Percentiles rank a stretch among this genome's conserved stretches.
phyloP scores from a whole-genome alignment of 148 eudicot species.

The Camellia lanceoleosa region DNA sequence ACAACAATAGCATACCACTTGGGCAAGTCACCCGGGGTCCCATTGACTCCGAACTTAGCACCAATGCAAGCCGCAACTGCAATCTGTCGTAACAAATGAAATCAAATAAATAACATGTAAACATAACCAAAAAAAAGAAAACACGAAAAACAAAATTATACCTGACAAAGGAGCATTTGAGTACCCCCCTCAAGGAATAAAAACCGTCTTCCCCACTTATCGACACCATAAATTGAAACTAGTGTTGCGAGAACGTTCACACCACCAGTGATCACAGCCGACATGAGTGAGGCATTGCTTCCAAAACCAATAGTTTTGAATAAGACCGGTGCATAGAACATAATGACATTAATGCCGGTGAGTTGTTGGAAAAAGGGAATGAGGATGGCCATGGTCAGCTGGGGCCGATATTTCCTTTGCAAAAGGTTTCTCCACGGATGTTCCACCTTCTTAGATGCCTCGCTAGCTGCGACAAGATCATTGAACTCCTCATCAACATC shows the following conservation, averaged over 20 bases:
- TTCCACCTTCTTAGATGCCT: conserved; percentile 23
- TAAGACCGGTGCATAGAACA: conserved; percentile 44
- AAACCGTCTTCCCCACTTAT: conserved; percentile 30
- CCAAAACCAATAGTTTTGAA: conserved; percentile 39
- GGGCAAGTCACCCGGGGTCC: conserved; percentile 21
- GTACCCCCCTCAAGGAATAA: conserved; percentile 36
- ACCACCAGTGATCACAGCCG: conserved; percentile 34
- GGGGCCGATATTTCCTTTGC: conserved; percentile 37
- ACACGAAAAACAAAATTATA: background rate
- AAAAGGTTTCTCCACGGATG: conserved; percentile 28
- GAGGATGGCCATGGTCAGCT: conserved; percentile 33
- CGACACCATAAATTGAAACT: conserved; percentile 32
- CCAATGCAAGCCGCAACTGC: conserved; percentile 29
- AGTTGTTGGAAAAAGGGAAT: conserved; percentile 46
- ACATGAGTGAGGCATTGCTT: conserved; percentile 29
- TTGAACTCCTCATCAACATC: conserved; percentile 32
- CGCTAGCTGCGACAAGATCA: conserved; percentile 34
- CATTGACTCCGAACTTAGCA: conserved; percentile 27
- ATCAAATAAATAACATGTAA: background rate
- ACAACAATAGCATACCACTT: conserved; percentile 29
- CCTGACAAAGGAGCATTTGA: conserved; percentile 34
- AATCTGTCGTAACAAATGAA: conserved; percentile 10
- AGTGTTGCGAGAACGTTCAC: conserved; percentile 25
- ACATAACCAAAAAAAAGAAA: background rate
- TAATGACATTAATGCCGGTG: conserved; percentile 44